A percentile compares a stretch with the other conserved stretches of the same genome.
These are phyloP conservation scores for Coriaria nepalensis DNA, from an alignment of 306 rosid species.

Conservation along the genomic window DNA sequence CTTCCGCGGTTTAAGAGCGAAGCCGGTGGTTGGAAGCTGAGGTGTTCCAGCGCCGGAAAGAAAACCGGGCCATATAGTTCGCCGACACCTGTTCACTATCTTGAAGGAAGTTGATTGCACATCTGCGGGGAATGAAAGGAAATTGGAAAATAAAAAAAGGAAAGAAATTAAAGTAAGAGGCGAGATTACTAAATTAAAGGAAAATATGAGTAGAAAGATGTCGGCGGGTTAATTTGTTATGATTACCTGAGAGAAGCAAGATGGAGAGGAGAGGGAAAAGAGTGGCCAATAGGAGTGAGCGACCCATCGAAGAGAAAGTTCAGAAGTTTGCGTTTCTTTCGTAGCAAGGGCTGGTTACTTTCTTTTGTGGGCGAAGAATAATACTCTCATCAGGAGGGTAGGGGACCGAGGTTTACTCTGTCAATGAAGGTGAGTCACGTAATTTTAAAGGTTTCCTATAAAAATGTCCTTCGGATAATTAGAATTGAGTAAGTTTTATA, in stretches of 20 bases:
- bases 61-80: constrained; percentile 74
- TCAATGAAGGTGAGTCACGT: too few species aligned
- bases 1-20: constrained; percentile 39
- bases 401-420: too few species aligned
- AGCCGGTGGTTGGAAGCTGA: constrained; percentile 72
- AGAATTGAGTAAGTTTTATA: too few species aligned
- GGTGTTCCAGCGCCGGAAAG: constrained; percentile 72
- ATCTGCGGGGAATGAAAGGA: constrained; percentile 24
- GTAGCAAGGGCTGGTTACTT: too few species aligned
- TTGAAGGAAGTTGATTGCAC: constrained; percentile 55
- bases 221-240: not conserved
- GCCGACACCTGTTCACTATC: constrained; percentile 72
- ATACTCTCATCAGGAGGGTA: too few species aligned
- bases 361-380: too few species aligned
- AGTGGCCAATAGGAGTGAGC: not conserved
- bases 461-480: too few species aligned
- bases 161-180: not conserved
- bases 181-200: not conserved
- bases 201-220: too few species aligned
- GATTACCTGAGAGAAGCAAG: constrained; percentile 9
- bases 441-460: too few species aligned
- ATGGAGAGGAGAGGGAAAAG: constrained; percentile 3
- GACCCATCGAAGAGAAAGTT: constrained; percentile 5
- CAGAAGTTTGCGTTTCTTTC: not conserved
- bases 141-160: not conserved